Base-by-base conservation (phyloP, 805 yeast genomes). In the Pichia occidentalis region DNA sequence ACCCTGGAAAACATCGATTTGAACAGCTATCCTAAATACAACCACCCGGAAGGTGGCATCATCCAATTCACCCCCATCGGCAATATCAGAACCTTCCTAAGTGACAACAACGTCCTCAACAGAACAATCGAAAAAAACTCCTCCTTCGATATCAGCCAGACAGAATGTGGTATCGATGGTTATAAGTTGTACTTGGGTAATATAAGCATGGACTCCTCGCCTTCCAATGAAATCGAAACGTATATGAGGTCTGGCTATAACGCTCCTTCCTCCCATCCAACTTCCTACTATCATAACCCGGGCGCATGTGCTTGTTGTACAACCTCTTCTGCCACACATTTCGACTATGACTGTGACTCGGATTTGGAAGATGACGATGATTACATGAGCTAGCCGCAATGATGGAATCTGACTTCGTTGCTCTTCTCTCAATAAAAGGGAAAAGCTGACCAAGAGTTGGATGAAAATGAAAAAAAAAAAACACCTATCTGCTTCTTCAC, bases 21-120 rank as follows among this genome's bases (percentile, higher is more conserved):
- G 13, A 58, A 63, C 27, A 77, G 73, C 39, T 74, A 73, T 67
- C 77, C 82, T 11, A 61, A 68, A 40, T 75, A 71, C 46, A 64
- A 65, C 36, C 81, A 75, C 45, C 82, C 82, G 2, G 75, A 75
- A 10, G 82, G 82, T 8, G 82, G 82, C 0, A 64, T 63, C 22
- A 70, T 75, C 32, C 77, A 75, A 52, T 70, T 75, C 40, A 75
- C 81, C 1, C 81, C 82, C 18, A 67, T 77, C 61, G 82, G 82
- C n/a, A 72, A 75, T 34, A 59, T 75, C 28, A 59, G 81, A 45
- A 63, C 68, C 2, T 57, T 54, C 45, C 16, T 61, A 20, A 57
- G 66, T 24, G 63, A 61, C 23, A 64, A 65, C 32, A 75, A 75
- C 37, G 67, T 69, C 34, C 52, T 59, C 41, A 61, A 68, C 22